phyloP scores from a whole-genome alignment of 1,284 basidiomycete genomes.

The Apiotrichum gamsii region DNA sequence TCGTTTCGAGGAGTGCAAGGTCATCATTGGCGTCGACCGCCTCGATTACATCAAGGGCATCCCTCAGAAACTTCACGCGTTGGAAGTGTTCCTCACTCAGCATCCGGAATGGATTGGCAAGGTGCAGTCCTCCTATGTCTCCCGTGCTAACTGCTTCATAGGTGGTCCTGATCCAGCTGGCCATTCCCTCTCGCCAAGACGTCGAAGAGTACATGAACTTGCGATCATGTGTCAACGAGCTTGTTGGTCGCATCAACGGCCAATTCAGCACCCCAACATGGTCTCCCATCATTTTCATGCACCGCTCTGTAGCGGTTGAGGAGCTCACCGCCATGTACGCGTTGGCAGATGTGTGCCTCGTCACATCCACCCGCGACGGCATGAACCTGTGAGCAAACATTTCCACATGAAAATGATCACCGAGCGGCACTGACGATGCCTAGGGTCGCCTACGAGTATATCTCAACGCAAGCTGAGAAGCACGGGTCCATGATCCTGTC shows the following conservation, averaged over 20 bases:
- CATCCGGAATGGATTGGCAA: conserved; percentile 99
- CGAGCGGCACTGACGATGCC: conserved; percentile 33
- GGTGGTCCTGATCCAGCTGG: conserved; percentile 93
- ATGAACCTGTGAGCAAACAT: conserved; percentile 85
- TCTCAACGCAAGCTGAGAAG: conserved; percentile 85
- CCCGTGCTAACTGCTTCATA: conserved; percentile 53
- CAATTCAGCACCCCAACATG: conserved; percentile 97
- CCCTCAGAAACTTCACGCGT: conserved; percentile 92
- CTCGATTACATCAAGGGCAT: conserved; percentile 99
- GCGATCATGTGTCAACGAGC: conserved; percentile 91
- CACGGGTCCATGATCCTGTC: conserved; percentile 97
- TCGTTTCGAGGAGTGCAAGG: conserved; percentile 88
- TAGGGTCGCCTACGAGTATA: conserved; percentile 98
- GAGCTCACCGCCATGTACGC: conserved; percentile 96
- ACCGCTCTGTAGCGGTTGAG: conserved; percentile 87
- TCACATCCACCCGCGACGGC: conserved; percentile 90
- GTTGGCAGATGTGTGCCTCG: conserved; percentile 90
- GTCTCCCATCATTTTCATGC: conserved; percentile 99
- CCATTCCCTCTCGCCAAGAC: conserved; percentile 94
- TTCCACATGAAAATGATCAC: no score
- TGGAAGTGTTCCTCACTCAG: conserved; percentile 92
- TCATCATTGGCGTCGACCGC: conserved; percentile 96
- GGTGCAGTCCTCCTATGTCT: no score
- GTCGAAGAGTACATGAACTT: conserved; percentile 99
- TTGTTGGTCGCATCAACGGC: conserved; percentile 96